A percentile compares a stretch with the other conserved stretches of the same genome.
phyloP scores from a whole-genome alignment of 2,329 filamentous ascomycete genomes.

The Aspergillus pseudoterreus region DNA sequence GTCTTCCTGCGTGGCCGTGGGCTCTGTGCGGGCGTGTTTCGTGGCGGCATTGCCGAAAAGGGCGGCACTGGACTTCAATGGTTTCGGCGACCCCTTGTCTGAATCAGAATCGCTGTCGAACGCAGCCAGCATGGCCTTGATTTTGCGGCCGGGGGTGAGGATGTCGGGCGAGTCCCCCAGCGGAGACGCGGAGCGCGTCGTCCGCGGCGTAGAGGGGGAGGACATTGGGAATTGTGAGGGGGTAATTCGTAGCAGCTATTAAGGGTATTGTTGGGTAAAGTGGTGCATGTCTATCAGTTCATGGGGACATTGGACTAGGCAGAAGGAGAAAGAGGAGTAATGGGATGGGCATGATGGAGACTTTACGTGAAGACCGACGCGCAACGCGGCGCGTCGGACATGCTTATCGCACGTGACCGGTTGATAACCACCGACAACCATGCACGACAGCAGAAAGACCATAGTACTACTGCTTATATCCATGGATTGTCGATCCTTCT shows the following conservation, averaged over 20 bases:
- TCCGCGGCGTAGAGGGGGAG: constrained; percentile 29
- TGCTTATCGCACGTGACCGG: constrained; percentile 16
- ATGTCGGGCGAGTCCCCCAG: constrained; percentile 28
- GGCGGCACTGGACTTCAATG: constrained; percentile 6
- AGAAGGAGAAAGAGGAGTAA: no score
- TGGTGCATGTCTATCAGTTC: background rate
- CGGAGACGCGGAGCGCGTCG: constrained; percentile 30
- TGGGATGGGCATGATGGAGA: background rate
- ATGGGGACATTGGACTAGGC: no score
- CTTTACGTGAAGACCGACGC: background rate
- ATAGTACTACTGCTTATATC: no score
- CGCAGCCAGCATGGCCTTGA: constrained; percentile 48
- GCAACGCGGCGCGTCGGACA: constrained; percentile 13
- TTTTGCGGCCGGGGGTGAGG: constrained; percentile 45
- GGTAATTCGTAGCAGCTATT: background rate
- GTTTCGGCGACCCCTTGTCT: constrained; percentile 32
- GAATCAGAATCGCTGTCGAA: constrained; percentile 47
- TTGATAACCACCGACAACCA: background rate
- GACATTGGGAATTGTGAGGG: constrained; percentile 21
- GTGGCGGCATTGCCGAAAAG: constrained; percentile 3
- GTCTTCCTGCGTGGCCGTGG: constrained; percentile 15
- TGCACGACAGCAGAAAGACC: background rate
- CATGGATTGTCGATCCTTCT: no score
- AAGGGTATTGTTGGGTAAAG: background rate
- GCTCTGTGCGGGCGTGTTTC: background rate